Evolutionary conservation across 495 filamentous ascomycete species (phyloP).

Genomic region (Talaromyces trachyspermus): DNA sequence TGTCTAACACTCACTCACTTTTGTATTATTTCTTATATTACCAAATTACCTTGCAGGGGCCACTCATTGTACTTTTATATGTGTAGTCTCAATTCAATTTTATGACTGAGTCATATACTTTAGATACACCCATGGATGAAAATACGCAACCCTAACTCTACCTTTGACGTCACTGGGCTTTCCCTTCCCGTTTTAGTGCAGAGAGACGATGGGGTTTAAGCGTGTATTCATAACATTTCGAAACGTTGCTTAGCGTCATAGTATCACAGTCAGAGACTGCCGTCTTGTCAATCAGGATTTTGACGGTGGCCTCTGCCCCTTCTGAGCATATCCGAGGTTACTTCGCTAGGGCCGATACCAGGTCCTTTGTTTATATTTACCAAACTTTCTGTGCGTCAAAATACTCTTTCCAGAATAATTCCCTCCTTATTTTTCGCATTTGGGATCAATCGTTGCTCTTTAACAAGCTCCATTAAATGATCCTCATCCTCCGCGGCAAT

Average conservation of each 20-base stretch:
- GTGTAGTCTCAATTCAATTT: background rate
- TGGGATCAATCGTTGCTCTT: constrained; percentile 2
- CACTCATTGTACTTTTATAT: background rate
- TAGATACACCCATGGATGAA: background rate
- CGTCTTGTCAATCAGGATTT: background rate
- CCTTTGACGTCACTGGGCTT: background rate
- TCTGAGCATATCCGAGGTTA: background rate
- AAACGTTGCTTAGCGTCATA: background rate
- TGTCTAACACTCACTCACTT: too few species aligned
- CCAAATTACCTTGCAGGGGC: too few species aligned
- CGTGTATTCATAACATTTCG: background rate
- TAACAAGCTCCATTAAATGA: background rate
- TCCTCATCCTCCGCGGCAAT: background rate
- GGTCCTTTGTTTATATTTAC: constrained; percentile 1
- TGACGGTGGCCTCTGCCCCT: background rate
- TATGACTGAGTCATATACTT: background rate
- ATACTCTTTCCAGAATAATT: background rate
- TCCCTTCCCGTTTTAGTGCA: background rate
- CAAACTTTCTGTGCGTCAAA: background rate
- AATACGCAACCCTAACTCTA: background rate
- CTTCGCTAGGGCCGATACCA: background rate
- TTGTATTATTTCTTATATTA: background rate
- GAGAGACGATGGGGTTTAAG: background rate
- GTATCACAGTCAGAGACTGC: background rate
- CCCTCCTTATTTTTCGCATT: background rate